Evolutionary conservation across 441 rosid species (phyloP).

Genomic region (Breynia disticha): DNA sequence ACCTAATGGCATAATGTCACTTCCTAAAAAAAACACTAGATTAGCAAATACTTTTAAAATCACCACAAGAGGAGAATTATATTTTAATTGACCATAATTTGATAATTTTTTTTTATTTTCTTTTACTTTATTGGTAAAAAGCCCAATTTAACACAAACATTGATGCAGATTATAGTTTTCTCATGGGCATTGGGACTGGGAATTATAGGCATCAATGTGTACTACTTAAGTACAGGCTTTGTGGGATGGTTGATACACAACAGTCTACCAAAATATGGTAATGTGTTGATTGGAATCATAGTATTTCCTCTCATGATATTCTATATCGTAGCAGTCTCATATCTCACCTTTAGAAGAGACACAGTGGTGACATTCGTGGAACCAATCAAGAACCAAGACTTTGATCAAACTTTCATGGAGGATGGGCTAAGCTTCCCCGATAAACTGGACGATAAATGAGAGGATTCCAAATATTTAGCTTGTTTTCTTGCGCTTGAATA

Average conservation of each 20-base stretch:
- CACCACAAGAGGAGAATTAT: too few species aligned
- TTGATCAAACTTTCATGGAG: slow-evolving; percentile 10
- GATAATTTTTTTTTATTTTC: too few species aligned
- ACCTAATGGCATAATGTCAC: too few species aligned
- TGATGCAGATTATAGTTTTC: slow-evolving; percentile 39
- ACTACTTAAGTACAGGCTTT: slow-evolving; percentile 44
- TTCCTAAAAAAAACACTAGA: too few species aligned
- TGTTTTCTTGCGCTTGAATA: too few species aligned
- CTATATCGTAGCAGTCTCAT: slow-evolving; percentile 36
- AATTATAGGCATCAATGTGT: slow-evolving; percentile 54
- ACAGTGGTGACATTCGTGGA: slow-evolving; percentile 28
- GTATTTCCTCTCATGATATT: slow-evolving; percentile 52
- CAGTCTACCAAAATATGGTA: slow-evolving; percentile 30
- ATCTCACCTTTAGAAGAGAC: slow-evolving; percentile 48
- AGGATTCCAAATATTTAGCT: slow-evolving; percentile 32
- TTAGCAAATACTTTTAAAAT: too few species aligned
- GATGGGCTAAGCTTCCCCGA: slow-evolving; percentile 7
- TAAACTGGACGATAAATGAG: slow-evolving; percentile 13
- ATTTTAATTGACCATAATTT: too few species aligned
- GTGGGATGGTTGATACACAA: slow-evolving; percentile 47
- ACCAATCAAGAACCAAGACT: slow-evolving; percentile 20
- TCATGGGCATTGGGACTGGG: slow-evolving; percentile 53
- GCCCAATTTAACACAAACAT: not conserved
- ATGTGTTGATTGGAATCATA: slow-evolving; percentile 37
- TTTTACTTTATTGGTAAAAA: too few species aligned